These are phyloP conservation scores for Exophiala phaeomuriformis DNA, from an alignment of 2,329 filamentous ascomycete species.

Conservation along the genomic window DNA sequence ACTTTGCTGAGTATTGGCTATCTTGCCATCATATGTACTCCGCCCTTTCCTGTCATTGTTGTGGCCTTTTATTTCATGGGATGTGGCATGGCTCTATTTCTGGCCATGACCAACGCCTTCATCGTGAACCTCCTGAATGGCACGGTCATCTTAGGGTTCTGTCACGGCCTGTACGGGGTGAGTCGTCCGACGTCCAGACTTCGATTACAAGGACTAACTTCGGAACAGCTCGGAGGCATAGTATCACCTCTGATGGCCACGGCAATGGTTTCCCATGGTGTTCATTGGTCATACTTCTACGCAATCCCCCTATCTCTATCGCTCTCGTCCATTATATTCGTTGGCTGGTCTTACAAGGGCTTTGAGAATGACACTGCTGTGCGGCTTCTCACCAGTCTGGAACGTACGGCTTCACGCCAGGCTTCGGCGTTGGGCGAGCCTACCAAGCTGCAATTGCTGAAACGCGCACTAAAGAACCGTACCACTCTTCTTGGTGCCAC, in stretches of 20 bases:
- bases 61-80: constrained; percentile 62
- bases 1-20: constrained; percentile 54
- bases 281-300: constrained; percentile 67
- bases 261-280: constrained; percentile 55
- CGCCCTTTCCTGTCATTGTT: constrained; percentile 63
- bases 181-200: neutral
- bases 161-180: constrained; percentile 41
- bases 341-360: constrained; percentile 60
- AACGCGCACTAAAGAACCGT: constrained; percentile 44
- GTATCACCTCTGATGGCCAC: constrained; percentile 67
- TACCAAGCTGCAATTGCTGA: constrained; percentile 36
- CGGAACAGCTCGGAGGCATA: constrained; percentile 48
- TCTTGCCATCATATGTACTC: constrained; percentile 57
- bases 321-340: constrained; percentile 50
- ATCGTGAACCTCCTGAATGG: constrained; percentile 47
- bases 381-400: constrained; percentile 39
- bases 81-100: constrained; percentile 44
- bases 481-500: constrained; percentile 66
- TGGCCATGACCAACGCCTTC: constrained; percentile 52
- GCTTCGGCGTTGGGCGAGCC: constrained; percentile 28
- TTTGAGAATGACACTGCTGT: constrained; percentile 57
- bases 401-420: constrained; percentile 37
- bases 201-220: constrained; percentile 4
- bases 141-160: constrained; percentile 42
- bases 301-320: constrained; percentile 56